Conservation (phyloP, 2,329 filamentous ascomycete species). For the Corinectria fuckeliana region DNA sequence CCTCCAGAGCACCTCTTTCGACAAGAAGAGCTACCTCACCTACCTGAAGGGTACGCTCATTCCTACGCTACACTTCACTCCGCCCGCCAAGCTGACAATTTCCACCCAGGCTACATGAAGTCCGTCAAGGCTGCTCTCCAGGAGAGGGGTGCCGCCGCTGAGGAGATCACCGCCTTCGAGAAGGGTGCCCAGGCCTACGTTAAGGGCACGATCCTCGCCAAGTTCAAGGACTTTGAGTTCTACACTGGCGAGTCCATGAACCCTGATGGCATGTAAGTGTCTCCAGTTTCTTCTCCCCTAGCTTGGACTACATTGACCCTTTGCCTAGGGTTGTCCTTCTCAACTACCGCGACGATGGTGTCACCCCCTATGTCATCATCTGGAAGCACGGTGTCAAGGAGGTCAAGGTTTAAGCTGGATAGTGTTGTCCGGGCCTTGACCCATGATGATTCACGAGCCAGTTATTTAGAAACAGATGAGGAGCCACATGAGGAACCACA, state of each 20-base stretch:
- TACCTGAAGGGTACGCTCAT: conserved; percentile 80
- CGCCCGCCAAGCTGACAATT: not conserved
- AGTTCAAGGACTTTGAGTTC: conserved; percentile 98
- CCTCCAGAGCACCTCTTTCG: conserved; percentile 76
- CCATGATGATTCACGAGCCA: conserved; percentile 27
- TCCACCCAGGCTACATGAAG: conserved; percentile 82
- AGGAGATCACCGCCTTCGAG: conserved; percentile 80
- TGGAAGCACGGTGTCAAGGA: conserved; percentile 94
- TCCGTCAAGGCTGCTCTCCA: conserved; percentile 75
- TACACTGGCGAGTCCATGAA: conserved; percentile 92
- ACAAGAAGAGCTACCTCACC: conserved; percentile 84
- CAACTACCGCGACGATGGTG: conserved; percentile 97
- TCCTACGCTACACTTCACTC: not conserved
- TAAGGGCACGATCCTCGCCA: conserved; percentile 80
- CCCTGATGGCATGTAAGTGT: conserved; percentile 88
- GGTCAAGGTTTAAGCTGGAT: conserved; percentile 81
- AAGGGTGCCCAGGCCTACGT: conserved; percentile 73
- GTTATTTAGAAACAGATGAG: conserved; percentile 21
- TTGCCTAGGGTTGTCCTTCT: conserved; percentile 78
- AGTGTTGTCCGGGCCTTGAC: conserved; percentile 17
- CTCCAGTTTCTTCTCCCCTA: not conserved
- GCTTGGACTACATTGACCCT: conserved; percentile 12
- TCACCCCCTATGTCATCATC: conserved; percentile 86
- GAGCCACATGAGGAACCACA: conserved; percentile 30
- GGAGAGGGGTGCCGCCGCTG: conserved; percentile 65